These are phyloP conservation scores for Oxytropis ochrocephala DNA, from an alignment of 306 rosid genomes.

Conservation along the genomic window DNA sequence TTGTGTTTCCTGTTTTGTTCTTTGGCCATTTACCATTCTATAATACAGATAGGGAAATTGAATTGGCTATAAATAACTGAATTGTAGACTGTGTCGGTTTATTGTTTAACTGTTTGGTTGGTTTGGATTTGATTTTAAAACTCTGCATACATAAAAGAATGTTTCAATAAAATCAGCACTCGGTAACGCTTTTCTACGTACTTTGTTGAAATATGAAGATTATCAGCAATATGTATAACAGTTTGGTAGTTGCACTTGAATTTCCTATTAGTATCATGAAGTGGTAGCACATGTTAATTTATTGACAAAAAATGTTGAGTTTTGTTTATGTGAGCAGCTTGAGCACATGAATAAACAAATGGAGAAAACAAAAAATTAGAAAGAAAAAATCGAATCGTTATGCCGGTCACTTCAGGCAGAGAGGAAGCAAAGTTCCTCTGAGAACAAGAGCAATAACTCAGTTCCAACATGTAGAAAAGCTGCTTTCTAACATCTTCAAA, in stretches of 20 bases:
- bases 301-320: not conserved
- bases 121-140: no score
- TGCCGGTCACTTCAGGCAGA: constrained; percentile 94
- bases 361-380: constrained; percentile 80
- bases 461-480: constrained; percentile 30
- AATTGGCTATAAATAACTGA: not conserved
- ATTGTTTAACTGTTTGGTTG: no score
- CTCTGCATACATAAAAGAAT: no score
- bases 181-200: no score
- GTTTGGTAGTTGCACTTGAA: no score
- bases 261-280: not conserved
- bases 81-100: no score
- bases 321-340: constrained; percentile 45
- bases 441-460: constrained; percentile 50
- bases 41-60: not conserved
- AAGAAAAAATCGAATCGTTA: constrained; percentile 76
- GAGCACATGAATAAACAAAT: constrained; percentile 75
- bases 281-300: not conserved
- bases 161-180: no score
- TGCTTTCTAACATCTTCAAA: constrained; percentile 6
- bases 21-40: constrained; percentile 6
- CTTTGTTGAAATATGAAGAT: no score
- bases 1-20: not conserved
- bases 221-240: no score
- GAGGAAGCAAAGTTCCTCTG: constrained; percentile 57